Conservation (phyloP, 192 early-diverging fungal genomes). For the Funneliformis mosseae region DNA sequence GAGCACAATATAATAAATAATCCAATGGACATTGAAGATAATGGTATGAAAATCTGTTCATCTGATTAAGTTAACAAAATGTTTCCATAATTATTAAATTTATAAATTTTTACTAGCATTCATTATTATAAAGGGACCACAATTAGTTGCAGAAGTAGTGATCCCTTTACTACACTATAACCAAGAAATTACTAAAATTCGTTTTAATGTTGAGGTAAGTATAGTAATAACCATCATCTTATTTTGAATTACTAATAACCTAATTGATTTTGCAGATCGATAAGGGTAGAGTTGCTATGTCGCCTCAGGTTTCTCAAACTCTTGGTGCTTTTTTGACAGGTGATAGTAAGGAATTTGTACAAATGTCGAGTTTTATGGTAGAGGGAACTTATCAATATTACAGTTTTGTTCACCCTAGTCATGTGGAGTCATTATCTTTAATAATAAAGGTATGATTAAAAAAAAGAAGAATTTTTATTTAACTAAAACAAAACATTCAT, state of each 20-base stretch:
- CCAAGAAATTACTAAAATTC: conserved; percentile 54
- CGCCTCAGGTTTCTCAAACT: conserved; percentile 63
- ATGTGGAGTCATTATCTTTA: conserved; percentile 56
- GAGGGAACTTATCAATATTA: conserved; percentile 60
- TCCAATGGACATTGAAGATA: conserved; percentile 70
- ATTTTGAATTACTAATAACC: not conserved
- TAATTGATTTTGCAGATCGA: conserved; percentile 40
- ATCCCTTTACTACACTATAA: conserved; percentile 63
- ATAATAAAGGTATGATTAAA: conserved; percentile 43
- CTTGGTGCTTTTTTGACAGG: conserved; percentile 63
- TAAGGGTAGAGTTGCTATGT: conserved; percentile 51
- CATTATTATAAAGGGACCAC: conserved; percentile 47
- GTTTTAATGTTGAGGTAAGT: conserved; percentile 56
- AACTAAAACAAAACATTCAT: not conserved
- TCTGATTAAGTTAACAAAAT: not conserved
- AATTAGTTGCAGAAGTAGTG: conserved; percentile 43
- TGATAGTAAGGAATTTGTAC: conserved; percentile 52
- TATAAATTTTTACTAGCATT: conserved; percentile 36
- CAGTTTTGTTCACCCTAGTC: conserved; percentile 48
- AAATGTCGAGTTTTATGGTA: conserved; percentile 43
- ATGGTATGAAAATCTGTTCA: conserved; percentile 52
- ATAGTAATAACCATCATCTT: not conserved
- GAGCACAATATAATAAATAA: conserved; percentile 78
- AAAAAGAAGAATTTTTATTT: not conserved
- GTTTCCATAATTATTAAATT: conserved; percentile 11